These are phyloP conservation scores for Astrocystis sublimbata DNA, from an alignment of 495 filamentous ascomycete genomes.

Conservation along the genomic window DNA sequence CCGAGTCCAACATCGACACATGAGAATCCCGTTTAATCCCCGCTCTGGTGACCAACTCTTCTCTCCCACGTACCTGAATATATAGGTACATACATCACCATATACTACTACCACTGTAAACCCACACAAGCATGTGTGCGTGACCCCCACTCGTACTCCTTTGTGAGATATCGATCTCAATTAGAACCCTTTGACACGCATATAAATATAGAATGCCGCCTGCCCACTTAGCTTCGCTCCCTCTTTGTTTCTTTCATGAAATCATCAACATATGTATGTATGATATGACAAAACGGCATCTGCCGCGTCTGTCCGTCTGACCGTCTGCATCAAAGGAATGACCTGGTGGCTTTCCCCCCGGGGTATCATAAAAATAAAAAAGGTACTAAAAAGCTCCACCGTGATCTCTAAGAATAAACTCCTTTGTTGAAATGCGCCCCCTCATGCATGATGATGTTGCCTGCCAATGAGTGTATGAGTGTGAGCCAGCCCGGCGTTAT, in stretches of 20 bases:
- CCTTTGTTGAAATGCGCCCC: not conserved
- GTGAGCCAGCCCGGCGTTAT: no score
- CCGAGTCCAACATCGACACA: not conserved
- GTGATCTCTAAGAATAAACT: not conserved
- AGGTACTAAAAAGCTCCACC: no score
- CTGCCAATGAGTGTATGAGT: constrained; percentile 2
- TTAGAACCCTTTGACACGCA: no score
- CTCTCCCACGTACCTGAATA: not conserved
- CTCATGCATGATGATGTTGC: constrained; percentile 4
- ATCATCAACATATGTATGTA: not conserved
- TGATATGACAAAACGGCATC: no score
- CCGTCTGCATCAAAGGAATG: constrained; percentile 11
- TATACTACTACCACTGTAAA: not conserved
- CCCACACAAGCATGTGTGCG: constrained; percentile 16
- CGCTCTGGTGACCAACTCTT: not conserved
- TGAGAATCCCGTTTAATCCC: constrained; percentile 5
- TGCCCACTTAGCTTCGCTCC: no score
- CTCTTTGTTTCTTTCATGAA: not conserved
- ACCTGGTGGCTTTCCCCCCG: not conserved
- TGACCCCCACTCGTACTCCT: constrained; percentile 2
- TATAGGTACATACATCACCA: no score
- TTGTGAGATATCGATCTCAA: no score
- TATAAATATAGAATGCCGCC: no score
- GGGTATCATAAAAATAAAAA: constrained; percentile 13
- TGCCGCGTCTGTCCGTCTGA: no score